Percentiles rank a stretch among this genome's conserved stretches.
Conservation (phyloP, 2,329 filamentous ascomycete species). For the Triangularia setosa region DNA sequence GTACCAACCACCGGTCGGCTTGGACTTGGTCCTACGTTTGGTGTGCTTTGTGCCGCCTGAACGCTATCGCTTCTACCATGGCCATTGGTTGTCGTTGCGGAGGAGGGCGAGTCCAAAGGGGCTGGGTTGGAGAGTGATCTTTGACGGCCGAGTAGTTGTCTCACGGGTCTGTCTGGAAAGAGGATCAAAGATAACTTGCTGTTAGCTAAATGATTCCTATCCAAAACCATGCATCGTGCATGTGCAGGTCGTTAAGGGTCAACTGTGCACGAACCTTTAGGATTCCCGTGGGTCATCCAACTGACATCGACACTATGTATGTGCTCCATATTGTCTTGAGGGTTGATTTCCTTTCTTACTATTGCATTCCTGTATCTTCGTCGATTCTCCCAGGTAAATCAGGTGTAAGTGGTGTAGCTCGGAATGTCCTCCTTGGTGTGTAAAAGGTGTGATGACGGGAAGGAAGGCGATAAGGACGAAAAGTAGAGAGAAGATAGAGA, state of each 20-base stretch:
- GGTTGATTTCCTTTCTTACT: neutral
- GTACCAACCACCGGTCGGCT: constrained; percentile 29
- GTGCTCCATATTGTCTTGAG: constrained; percentile 61
- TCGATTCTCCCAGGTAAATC: neutral
- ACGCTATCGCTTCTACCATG: neutral
- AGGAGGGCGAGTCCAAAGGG: constrained; percentile 17
- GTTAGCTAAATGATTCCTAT: constrained; percentile 8
- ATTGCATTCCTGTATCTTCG: constrained; percentile 3
- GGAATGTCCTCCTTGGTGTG: neutral
- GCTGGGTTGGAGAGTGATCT: constrained; percentile 27
- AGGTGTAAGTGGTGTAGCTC: neutral
- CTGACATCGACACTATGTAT: constrained; percentile 81
- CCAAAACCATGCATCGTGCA: neutral
- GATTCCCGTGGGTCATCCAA: constrained; percentile 79
- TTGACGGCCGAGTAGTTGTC: constrained; percentile 24
- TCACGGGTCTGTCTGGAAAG: constrained; percentile 27
- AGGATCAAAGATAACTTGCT: neutral
- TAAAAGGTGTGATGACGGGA: neutral
- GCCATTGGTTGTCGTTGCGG: constrained; percentile 1
- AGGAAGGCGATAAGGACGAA: neutral
- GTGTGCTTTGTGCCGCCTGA: constrained; percentile 10
- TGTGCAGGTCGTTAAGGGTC: neutral
- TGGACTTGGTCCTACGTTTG: constrained; percentile 8
- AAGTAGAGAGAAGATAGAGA: neutral
- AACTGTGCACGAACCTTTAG: constrained; percentile 59